Conservation (phyloP, 2,329 filamentous ascomycete genomes). For the Fusarium pseudoanthophilum region DNA sequence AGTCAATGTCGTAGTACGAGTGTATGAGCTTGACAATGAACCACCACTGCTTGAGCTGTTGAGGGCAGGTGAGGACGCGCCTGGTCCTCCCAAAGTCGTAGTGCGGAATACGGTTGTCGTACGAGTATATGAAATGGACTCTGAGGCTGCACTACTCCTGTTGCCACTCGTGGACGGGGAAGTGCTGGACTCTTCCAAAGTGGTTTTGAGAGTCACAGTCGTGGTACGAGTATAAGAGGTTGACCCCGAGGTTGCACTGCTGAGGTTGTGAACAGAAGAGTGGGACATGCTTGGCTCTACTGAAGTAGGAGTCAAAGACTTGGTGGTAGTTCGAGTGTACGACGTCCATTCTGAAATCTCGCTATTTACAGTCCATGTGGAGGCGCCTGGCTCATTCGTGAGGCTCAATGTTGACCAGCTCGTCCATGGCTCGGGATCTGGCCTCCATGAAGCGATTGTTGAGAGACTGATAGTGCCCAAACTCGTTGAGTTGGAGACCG, state of each 20-base stretch:
- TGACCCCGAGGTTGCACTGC: conserved; percentile 1
- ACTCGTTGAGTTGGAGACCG: conserved; percentile 33
- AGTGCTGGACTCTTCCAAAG: conserved; percentile 11
- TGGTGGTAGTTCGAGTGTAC: conserved; percentile 7
- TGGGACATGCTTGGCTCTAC: conserved; percentile 18
- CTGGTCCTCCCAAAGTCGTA: background rate
- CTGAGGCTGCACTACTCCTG: conserved; percentile 15
- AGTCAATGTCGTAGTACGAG: conserved; percentile 8
- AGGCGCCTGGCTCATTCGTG: conserved; percentile 1
- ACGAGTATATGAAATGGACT: conserved; percentile 4
- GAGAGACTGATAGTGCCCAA: conserved; percentile 2
- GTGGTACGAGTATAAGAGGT: conserved; percentile 18
- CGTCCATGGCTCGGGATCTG: conserved; percentile 21
- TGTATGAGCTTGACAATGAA: background rate
- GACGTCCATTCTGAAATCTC: conserved; percentile 14
- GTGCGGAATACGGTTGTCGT: conserved; percentile 17
- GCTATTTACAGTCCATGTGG: conserved; percentile 26
- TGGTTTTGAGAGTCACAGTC: conserved; percentile 9
- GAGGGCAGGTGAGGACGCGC: background rate
- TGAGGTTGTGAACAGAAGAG: conserved; percentile 27
- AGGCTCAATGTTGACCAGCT: conserved; percentile 27
- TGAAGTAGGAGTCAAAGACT: conserved; percentile 5
- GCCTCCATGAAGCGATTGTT: conserved; percentile 9
- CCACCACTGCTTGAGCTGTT: background rate
- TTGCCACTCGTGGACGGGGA: conserved; percentile 23